Evolutionary conservation across 2,329 filamentous ascomycete species (phyloP).

Genomic region (Pyricularia pennisetigena): DNA sequence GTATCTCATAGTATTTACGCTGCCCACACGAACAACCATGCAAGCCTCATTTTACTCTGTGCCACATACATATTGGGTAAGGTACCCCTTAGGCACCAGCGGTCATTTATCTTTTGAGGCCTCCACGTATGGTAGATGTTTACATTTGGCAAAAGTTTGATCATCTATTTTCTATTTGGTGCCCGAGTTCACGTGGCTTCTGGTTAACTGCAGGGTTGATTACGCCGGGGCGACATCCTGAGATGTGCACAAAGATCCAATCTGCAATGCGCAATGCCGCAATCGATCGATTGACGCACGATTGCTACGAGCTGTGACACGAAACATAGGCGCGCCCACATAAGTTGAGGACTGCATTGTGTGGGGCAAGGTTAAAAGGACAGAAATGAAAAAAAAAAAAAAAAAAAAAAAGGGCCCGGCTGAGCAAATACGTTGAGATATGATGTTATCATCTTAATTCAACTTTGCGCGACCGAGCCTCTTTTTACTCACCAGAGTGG

Average conservation of each 20-base stretch:
- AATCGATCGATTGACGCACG: background rate
- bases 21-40: no score
- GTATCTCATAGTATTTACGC: no score
- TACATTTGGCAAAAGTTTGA: background rate
- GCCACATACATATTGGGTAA: no score
- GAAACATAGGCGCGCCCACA: background rate
- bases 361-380: background rate
- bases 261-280: background rate
- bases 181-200: background rate
- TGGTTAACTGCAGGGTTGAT: background rate
- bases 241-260: background rate
- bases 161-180: background rate
- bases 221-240: background rate
- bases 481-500: background rate
- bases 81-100: no score
- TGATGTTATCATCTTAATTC: background rate
- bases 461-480: background rate
- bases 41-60: no score
- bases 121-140: background rate
- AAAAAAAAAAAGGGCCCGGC: background rate
- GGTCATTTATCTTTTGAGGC: background rate
- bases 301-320: background rate
- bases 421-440: background rate
- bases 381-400: background rate
- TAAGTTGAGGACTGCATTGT: background rate